These are phyloP conservation scores for Moesziomyces parantarcticus DNA, from an alignment of 1,284 basidiomycete genomes.

Conservation along the genomic window DNA sequence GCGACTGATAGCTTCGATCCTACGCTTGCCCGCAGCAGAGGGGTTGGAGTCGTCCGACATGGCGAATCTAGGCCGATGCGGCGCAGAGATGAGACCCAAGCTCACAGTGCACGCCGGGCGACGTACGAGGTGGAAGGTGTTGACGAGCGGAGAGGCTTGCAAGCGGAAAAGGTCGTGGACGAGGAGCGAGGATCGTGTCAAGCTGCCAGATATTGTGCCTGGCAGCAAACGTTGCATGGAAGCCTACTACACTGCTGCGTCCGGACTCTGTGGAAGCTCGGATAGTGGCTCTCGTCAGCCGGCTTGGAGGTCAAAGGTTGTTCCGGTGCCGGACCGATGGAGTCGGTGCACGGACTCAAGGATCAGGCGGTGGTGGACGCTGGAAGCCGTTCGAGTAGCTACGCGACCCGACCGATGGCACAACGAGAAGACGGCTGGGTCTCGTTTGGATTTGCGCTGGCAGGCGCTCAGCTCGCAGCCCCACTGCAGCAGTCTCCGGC, in stretches of 20 bases:
- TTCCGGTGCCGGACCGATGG: no score
- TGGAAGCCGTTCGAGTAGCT: no score
- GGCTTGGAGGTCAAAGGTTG: no score
- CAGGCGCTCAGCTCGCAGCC: no score
- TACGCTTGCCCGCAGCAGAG: conserved; percentile 24
- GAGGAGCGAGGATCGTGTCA: neutral
- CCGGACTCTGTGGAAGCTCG: no score
- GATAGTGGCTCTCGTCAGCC: no score
- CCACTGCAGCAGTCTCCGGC: no score
- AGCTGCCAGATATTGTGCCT: conserved; percentile 9
- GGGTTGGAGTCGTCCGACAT: conserved; percentile 39
- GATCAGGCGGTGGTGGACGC: no score
- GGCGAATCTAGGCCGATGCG: neutral
- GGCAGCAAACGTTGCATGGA: conserved; percentile 26
- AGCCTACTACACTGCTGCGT: conserved; percentile 2
- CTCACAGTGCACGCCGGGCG: neutral
- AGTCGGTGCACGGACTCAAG: no score
- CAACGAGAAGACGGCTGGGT: no score
- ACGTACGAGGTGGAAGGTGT: conserved; percentile 1
- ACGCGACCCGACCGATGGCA: no score
- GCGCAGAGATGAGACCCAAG: neutral
- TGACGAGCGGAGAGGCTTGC: neutral
- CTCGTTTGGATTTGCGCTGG: no score
- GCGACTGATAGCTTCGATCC: conserved; percentile 40
- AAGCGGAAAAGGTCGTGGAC: neutral